Evolutionary conservation across 352 stramenopile species (phyloP), one percentile per base, ranked within the genome.

Genomic region (Pythium phragmitis): DNA sequence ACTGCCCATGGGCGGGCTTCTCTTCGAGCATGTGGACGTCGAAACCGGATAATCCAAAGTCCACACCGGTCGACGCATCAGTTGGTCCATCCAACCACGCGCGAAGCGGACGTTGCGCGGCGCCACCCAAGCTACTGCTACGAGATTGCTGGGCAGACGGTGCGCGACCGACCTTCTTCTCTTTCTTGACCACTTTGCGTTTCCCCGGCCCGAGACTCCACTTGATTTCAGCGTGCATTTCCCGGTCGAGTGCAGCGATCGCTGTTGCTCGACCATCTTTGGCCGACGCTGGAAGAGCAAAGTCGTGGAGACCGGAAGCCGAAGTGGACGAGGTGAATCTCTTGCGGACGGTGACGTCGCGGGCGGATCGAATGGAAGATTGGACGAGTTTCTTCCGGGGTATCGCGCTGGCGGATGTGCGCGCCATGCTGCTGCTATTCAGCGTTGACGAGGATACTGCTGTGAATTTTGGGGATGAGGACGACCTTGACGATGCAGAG

Each of bases 161-260:
- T 3, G 3, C 36, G 11, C 45, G 34, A 4, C 13, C 39, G 16
- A 61, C 30, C 26, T 75, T 75, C 59, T 72, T 75, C 14, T 72
- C 68, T 34, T 75, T 75, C 56, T 70, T 70, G 9, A 61, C 65
- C 16, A 64, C 47, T 47, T 72, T 75, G 14, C 68, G 68, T 41
- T 69, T 75, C 3, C 42, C 62, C 23, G 68, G 57, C 9, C 63
- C 68, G 8, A 41, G 2, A 16, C 52, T 69, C 68, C 68, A 75
- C 30, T 65, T 68, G 34, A 75, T 71, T 21, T 75, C 68, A 14
- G 49, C 33, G 42, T 54, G 49, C 19, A 49, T 50, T 34, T 48
- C 50, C 16, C 65, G 56, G 43, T 64, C 65, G 34, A 57, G 13
- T 0, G 12, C 23, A 36, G 39, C 8, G 51, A 46, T 17, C 12